A percentile compares a stretch with the other conserved stretches of the same genome.
These are phyloP conservation scores for Herpetomonas samuelpessoai DNA, from an alignment of 208 protist species.

Conservation along the genomic window DNA sequence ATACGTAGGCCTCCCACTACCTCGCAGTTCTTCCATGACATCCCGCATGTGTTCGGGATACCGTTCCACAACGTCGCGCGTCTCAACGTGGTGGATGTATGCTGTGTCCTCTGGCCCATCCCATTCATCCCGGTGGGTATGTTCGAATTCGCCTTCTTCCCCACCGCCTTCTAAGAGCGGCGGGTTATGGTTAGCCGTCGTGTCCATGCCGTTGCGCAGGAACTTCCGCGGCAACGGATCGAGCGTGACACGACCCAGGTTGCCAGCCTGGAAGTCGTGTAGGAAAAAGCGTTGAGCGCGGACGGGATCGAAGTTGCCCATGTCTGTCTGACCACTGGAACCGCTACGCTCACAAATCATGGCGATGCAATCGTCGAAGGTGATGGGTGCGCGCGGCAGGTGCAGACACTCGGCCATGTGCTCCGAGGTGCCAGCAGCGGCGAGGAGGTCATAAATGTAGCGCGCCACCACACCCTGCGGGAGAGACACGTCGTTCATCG, in stretches of 20 bases:
- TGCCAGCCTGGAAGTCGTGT: constrained; percentile 84
- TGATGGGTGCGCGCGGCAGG: constrained; percentile 76
- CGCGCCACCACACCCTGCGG: constrained; percentile 59
- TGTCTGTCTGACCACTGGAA: constrained; percentile 73
- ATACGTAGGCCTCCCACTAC: too few species aligned
- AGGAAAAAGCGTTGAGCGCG: constrained; percentile 75
- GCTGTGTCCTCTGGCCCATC: constrained; percentile 21
- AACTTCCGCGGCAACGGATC: constrained; percentile 75
- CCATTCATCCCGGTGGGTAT: neutral
- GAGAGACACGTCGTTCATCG: constrained; percentile 81
- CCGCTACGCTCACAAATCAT: constrained; percentile 89
- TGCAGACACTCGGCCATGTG: constrained; percentile 88
- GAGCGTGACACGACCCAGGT: constrained; percentile 78
- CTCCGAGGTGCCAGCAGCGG: constrained; percentile 47
- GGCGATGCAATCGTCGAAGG: constrained; percentile 88
- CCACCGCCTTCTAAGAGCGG: too few species aligned
- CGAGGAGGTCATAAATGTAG: constrained; percentile 84
- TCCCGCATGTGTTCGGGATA: constrained; percentile 81
- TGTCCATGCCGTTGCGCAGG: constrained; percentile 4
- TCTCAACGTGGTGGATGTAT: constrained; percentile 75
- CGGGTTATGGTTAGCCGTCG: too few species aligned
- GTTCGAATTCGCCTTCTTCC: too few species aligned
- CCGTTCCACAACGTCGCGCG: constrained; percentile 65
- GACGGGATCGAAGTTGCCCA: constrained; percentile 74
- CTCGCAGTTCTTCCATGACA: constrained; percentile 40